Conservation (phyloP, 176 grass and related monocot genomes). For the Oryza longistaminata region DNA sequence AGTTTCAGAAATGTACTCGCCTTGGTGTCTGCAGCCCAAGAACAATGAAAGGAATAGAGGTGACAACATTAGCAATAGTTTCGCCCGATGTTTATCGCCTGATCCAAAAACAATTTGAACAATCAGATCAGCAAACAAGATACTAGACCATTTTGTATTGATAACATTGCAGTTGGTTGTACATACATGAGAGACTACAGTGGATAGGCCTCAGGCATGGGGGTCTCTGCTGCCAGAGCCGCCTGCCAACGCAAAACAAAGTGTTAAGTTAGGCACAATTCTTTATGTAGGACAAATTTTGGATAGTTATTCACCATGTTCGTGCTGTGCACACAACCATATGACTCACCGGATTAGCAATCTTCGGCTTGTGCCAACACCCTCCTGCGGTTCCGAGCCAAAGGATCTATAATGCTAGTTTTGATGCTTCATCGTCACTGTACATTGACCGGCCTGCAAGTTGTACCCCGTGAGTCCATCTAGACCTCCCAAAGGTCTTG, state of each 20-base stretch:
- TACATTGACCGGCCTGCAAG: slow-evolving; percentile 37
- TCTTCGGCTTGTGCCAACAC: slow-evolving; percentile 37
- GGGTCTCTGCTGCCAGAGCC: slow-evolving; percentile 77
- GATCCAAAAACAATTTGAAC: slow-evolving; percentile 27
- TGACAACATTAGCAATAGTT: slow-evolving; percentile 91
- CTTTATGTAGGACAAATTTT: background rate
- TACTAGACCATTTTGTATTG: background rate
- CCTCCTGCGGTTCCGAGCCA: slow-evolving; percentile 26
- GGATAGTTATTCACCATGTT: background rate
- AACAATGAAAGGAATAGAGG: slow-evolving; percentile 87
- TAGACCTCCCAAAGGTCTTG: slow-evolving; percentile 43
- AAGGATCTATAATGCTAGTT: slow-evolving; percentile 33
- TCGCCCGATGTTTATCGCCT: slow-evolving; percentile 85
- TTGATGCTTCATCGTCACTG: slow-evolving; percentile 40
- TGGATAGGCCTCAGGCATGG: slow-evolving; percentile 79
- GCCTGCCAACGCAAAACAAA: slow-evolving; percentile 49
- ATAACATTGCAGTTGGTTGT: background rate
- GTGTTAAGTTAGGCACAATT: slow-evolving; percentile 4
- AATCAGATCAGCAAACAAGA: slow-evolving; percentile 14
- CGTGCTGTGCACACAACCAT: background rate
- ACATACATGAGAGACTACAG: slow-evolving; percentile 78
- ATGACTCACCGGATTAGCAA: slow-evolving; percentile 59
- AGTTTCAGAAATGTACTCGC: slow-evolving; percentile 46
- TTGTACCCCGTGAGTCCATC: slow-evolving; percentile 60
- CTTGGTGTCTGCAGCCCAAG: slow-evolving; percentile 76